Conservation (phyloP, 2,329 filamentous ascomycete genomes). For the Sporothrix sp. region DNA sequence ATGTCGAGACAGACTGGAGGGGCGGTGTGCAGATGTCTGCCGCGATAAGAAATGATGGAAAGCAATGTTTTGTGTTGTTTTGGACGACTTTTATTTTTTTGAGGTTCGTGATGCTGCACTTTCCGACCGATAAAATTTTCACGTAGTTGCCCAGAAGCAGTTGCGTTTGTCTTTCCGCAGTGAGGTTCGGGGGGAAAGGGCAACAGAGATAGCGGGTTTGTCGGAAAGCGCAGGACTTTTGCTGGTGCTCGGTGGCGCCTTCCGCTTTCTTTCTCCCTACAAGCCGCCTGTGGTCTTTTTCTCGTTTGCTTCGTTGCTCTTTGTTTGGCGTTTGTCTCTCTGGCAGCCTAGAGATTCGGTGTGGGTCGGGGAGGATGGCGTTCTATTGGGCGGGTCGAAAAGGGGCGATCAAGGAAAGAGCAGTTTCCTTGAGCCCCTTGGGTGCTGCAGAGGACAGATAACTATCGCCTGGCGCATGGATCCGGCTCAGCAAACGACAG, state of each 20-base stretch:
- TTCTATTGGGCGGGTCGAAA: conserved; percentile 14
- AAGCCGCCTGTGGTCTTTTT: background rate
- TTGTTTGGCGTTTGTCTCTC: conserved; percentile 4
- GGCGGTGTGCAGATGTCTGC: conserved; percentile 25
- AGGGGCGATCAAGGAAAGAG: conserved; percentile 11
- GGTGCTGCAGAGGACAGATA: conserved; percentile 1
- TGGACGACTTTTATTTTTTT: conserved; percentile 24
- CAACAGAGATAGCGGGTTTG: conserved; percentile 17
- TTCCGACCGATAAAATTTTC: conserved; percentile 19
- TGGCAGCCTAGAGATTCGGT: conserved; percentile 8
- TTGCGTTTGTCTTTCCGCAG: conserved; percentile 6
- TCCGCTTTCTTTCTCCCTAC: background rate
- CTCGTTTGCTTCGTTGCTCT: background rate
- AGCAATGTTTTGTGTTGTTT: conserved; percentile 25
- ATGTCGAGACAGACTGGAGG: conserved; percentile 34
- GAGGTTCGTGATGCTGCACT: conserved; percentile 16
- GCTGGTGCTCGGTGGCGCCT: background rate
- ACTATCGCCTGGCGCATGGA: conserved; percentile 6
- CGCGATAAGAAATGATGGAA: conserved; percentile 28
- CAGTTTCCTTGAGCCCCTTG: background rate
- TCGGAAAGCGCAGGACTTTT: conserved; percentile 2
- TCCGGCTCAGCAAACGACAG: background rate
- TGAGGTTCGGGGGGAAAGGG: conserved; percentile 18
- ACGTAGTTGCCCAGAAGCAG: conserved; percentile 13
- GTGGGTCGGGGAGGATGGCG: background rate